Evolutionary conservation across 2,329 filamentous ascomycete genomes (phyloP), one percentile per base, ranked within the genome.

Genomic region (Penicillium psychrosexuale): DNA sequence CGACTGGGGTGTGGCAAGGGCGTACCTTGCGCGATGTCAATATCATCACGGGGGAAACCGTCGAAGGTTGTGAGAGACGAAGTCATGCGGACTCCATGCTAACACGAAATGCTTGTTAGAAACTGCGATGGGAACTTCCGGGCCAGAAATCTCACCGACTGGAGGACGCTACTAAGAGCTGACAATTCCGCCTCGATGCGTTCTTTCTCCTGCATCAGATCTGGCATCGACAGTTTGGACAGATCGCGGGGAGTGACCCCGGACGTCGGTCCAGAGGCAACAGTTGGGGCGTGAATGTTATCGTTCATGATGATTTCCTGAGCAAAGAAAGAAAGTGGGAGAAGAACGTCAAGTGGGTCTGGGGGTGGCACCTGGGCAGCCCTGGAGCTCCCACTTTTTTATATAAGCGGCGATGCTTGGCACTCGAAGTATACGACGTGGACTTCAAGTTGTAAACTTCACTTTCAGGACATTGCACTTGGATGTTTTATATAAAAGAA

Each of bases 41-140:
- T 87, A 74, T 99, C 94, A 66, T 90, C 87, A 69, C 94, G 84
- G 31, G 94, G 94, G 71, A 90, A 99, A 45, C 94, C 94, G 75
- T 97, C 94, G 58, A 86, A 84, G 13, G 93, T 97, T 24, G 91
- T 84, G 37, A 99, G 83, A 55, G 85, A 81, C 8, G 94, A 97
- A 66, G 88, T 87, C 94, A 99, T 99, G 66, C 89, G 87, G 50
- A 96, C 93, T 42, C 88, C 86, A 78, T 97, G 93, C 92, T 97
- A 66, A n/a, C 61, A 24, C 34, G 28, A 40, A 53, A n/a, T 45
- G 15, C 47, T n/a, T 17, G 40, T 68, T 44, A 66, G 57, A 59
- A 60, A 36, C 17, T 33, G 31, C 27, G 19, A 44, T 5, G 33
- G 13, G 24, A 19, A 15, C 4, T 11, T 31, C n/a, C 12, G 6